A percentile compares a stretch with the other conserved stretches of the same genome.
Evolutionary conservation across 129 eudicot genomes (phyloP).

Genomic region (Flaveria brownii): DNA sequence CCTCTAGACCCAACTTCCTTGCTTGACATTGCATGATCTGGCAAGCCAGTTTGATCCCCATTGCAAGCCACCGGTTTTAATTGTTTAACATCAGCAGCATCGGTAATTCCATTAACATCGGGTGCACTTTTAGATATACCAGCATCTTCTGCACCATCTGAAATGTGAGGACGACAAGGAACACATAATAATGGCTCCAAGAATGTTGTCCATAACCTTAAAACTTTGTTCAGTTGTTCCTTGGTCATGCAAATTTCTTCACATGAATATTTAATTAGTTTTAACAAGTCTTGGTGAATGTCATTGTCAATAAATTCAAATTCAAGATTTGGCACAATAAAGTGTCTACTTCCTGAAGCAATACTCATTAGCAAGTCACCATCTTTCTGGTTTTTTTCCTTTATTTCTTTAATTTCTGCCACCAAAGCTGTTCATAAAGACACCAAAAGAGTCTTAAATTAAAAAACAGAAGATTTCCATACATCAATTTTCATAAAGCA

Average conservation of each 20-base stretch:
- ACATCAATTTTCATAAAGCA: background rate
- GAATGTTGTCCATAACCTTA: conserved; percentile 81
- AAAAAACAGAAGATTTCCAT: background rate
- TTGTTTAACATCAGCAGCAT: conserved; percentile 45
- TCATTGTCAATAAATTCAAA: conserved; percentile 62
- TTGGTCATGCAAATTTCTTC: conserved; percentile 84
- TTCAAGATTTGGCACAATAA: conserved; percentile 61
- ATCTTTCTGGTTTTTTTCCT: conserved; percentile 79
- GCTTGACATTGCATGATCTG: conserved; percentile 38
- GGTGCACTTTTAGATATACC: conserved; percentile 32
- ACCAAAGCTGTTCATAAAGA: conserved; percentile 65
- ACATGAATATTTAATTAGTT: conserved; percentile 81
- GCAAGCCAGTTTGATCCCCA: conserved; percentile 50
- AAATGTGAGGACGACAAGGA: conserved; percentile 41
- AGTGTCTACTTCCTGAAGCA: conserved; percentile 80
- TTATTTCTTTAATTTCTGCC: conserved; percentile 78
- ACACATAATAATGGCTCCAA: conserved; percentile 87
- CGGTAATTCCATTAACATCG: conserved; percentile 51
- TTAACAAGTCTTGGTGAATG: conserved; percentile 80
- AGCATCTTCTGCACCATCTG: conserved; percentile 48
- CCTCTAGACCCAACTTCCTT: conserved; percentile 44
- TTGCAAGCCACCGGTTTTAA: conserved; percentile 42
- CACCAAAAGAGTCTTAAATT: conserved; percentile 11
- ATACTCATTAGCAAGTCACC: conserved; percentile 60
- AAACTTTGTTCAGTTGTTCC: conserved; percentile 76